Evolutionary conservation across 2,329 filamentous ascomycete genomes (phyloP).

Genomic region (Alternaria consortialis): DNA sequence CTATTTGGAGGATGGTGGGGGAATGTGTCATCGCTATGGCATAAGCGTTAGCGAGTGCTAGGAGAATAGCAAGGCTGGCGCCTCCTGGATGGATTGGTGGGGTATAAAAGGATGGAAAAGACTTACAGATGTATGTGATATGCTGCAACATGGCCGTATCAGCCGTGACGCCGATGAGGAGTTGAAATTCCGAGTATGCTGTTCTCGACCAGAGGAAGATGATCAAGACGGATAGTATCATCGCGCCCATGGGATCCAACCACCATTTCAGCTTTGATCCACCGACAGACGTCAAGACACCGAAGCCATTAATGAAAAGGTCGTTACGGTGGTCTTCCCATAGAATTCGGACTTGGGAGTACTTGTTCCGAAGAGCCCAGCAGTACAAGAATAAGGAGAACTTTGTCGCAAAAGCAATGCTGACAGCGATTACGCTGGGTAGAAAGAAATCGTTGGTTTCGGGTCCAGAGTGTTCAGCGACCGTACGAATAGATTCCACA

Average conservation of each 20-base stretch:
- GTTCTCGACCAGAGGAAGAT: constrained; percentile 83
- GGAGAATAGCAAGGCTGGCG: too few species aligned
- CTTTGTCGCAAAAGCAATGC: constrained; percentile 85
- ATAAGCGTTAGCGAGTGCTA: neutral
- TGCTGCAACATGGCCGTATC: constrained; percentile 87
- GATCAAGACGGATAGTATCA: constrained; percentile 82
- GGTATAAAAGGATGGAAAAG: neutral
- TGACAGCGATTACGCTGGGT: constrained; percentile 84
- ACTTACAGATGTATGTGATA: constrained; percentile 87
- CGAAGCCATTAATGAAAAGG: constrained; percentile 93
- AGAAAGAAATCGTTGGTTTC: constrained; percentile 74
- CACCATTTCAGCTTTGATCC: constrained; percentile 91
- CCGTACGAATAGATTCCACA: constrained; percentile 80
- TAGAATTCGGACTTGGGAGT: constrained; percentile 88
- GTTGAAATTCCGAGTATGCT: constrained; percentile 86
- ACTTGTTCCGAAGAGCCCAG: constrained; percentile 87
- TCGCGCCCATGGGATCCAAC: constrained; percentile 92
- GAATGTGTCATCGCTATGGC: constrained; percentile 82
- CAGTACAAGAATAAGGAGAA: constrained; percentile 87
- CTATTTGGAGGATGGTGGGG: constrained; percentile 79
- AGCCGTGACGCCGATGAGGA: constrained; percentile 89
- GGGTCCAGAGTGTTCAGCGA: constrained; percentile 61
- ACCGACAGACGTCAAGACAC: constrained; percentile 89
- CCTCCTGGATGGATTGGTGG: neutral
- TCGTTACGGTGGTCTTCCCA: constrained; percentile 99